phyloP scores from a whole-genome alignment of 169 alveolate genomes.

The Plasmodium gaboni region DNA sequence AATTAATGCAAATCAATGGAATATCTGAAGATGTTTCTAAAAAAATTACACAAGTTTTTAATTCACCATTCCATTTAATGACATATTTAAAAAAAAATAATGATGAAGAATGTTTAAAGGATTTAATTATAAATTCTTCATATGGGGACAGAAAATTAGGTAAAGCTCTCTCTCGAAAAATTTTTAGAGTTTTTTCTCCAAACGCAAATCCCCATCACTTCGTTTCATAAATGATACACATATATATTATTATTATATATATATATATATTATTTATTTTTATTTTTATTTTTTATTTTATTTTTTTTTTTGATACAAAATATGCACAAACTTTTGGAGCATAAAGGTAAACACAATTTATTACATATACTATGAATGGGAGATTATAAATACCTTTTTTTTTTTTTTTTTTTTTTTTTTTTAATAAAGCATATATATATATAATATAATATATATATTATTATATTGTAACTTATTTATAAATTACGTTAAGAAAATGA shows the following conservation, averaged over 20 bases:
- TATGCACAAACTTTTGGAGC: no score
- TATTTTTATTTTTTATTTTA: background rate
- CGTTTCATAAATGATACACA: conserved; percentile 31
- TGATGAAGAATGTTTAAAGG: conserved; percentile 75
- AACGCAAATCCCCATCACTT: conserved; percentile 22
- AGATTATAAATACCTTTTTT: no score
- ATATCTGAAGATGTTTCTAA: conserved; percentile 63
- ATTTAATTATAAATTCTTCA: conserved; percentile 37
- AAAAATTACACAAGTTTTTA: conserved; percentile 35
- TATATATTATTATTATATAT: background rate
- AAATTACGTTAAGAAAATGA: no score
- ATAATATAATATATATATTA: no score
- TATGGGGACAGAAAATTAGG: conserved; percentile 69
- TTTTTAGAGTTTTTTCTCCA: conserved; percentile 61
- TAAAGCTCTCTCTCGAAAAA: conserved; percentile 62
- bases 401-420: no score
- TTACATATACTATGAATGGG: no score
- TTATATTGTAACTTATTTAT: no score
- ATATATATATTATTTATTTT: background rate
- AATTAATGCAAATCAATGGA: conserved; percentile 69
- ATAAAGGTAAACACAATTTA: no score
- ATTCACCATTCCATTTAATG: conserved; percentile 54
- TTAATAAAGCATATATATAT: no score
- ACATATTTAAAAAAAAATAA: conserved; percentile 50
- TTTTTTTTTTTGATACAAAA: background rate